Base-by-base conservation (phyloP, 306 rosid species). In the Trichosanthes cucumerina region DNA sequence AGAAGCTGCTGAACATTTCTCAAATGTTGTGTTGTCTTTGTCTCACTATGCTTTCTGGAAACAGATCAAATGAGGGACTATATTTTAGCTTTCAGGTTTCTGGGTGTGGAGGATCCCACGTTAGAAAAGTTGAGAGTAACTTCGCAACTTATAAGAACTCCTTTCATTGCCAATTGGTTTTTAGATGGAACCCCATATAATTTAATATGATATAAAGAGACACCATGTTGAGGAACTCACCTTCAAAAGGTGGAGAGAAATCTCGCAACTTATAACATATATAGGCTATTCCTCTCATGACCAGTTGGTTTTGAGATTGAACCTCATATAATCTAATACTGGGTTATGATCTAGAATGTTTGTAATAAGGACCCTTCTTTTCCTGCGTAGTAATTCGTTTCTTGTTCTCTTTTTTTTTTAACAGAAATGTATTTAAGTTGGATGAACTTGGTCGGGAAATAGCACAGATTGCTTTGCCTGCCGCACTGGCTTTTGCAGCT, bases 401-500 rank as follows among this genome's bases (percentile, higher is more conserved):
- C 14, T 10, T 39, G 39, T 41, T 41, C 24, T 76, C 15, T 77
- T 18, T 73, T 11, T 11, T 50, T 68, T 19, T 83, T 68, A 44
- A 21, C 83, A 88, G 89, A 57, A 34, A 19, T 31, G 86, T 82
- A 34, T 80, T 86, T 44, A 84, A 82, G 59, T 28, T 86, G 82
- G 98, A 94, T 63, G 80, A 84, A 84, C 96, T 92, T 81, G 96
- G 97, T 46, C 62, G 81, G 56, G 98, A 94, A 84, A 92, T 94
- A 73, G 83, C 88, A 47, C 80, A 89, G 28, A 92, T 94, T 82
- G 98, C 98, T 52, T 78, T 94, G 64, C 98, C 97, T 47, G 97
- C 97, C 14, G 95, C 98, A 68, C 82, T 92, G 75, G 98, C 97
- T 77, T 82, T 94, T 82, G 86, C 97, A 52, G 98, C 98, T 69